Evolutionary conservation across 2,329 filamentous ascomycete species (phyloP).

Genomic region (Sporothrix curviconia): DNA sequence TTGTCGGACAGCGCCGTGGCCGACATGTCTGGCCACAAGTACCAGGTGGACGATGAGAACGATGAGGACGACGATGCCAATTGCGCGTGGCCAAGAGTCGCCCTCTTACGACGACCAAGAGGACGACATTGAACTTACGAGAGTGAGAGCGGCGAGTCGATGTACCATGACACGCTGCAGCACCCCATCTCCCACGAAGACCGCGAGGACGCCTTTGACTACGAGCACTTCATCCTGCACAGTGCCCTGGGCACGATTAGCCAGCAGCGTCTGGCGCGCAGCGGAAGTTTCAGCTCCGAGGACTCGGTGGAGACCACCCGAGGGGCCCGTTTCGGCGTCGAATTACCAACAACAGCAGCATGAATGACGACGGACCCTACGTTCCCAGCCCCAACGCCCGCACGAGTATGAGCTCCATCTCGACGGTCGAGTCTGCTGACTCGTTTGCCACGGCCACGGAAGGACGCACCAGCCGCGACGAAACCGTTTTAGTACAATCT

Average conservation of each 20-base stretch:
- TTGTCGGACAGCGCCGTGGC: slow-evolving; percentile 19
- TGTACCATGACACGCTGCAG: slow-evolving; percentile 56
- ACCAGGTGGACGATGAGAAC: slow-evolving; percentile 29
- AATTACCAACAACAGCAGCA: slow-evolving; percentile 20
- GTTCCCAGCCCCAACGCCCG: slow-evolving; percentile 11
- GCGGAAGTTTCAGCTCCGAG: slow-evolving; percentile 51
- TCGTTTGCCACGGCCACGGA: slow-evolving; percentile 54
- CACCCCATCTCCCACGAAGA: slow-evolving; percentile 76
- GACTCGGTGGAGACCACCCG: slow-evolving; percentile 57
- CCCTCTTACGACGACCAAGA: slow-evolving; percentile 21
- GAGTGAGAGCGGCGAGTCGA: slow-evolving; percentile 58
- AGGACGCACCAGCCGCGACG: slow-evolving; percentile 33
- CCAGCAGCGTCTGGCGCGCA: slow-evolving; percentile 40
- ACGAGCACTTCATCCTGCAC: slow-evolving; percentile 91
- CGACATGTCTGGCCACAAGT: slow-evolving; percentile 13
- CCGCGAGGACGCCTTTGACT: slow-evolving; percentile 90
- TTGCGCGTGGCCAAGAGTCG: too few relatives aligned
- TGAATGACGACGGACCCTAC: background rate
- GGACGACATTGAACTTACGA: slow-evolving; percentile 35
- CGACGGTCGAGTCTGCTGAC: slow-evolving; percentile 40
- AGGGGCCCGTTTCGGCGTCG: slow-evolving; percentile 35
- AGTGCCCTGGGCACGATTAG: slow-evolving; percentile 79
- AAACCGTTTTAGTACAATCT: slow-evolving; percentile 25
- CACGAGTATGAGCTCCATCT: slow-evolving; percentile 22
- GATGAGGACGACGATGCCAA: slow-evolving; percentile 27